Percentiles rank a stretch among this genome's conserved stretches.
Evolutionary conservation across 768 basidiomycete genomes (phyloP).

Genomic region (Mycena pura): DNA sequence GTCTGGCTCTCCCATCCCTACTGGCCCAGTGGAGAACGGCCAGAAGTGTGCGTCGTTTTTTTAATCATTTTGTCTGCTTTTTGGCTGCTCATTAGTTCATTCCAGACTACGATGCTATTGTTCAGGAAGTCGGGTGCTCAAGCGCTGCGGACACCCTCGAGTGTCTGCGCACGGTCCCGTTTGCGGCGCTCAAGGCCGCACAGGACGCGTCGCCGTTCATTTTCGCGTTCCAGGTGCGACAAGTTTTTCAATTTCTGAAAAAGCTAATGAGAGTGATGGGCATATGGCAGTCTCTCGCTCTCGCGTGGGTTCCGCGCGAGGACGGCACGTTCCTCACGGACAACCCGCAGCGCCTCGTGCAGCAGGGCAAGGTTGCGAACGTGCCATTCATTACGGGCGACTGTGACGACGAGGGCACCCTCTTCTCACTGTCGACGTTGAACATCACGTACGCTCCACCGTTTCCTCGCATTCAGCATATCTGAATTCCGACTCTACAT

Average conservation of each 20-base stretch:
- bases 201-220: constrained; percentile 50
- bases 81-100: neutral
- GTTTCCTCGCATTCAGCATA: neutral
- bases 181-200: constrained; percentile 46
- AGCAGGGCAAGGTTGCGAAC: constrained; percentile 50
- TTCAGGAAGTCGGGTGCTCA: constrained; percentile 48
- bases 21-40: constrained; percentile 51
- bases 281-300: constrained; percentile 41
- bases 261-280: too few species aligned
- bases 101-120: constrained; percentile 50
- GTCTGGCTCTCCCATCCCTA: constrained; percentile 54
- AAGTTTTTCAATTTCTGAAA: neutral
- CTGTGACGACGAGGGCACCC: constrained; percentile 66
- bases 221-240: constrained; percentile 51
- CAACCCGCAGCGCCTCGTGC: constrained; percentile 48
- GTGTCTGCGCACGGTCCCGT: constrained; percentile 51
- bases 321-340: constrained; percentile 58
- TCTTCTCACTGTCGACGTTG: constrained; percentile 52
- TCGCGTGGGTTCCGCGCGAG: constrained; percentile 56
- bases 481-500: constrained; percentile 7
- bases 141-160: constrained; percentile 46
- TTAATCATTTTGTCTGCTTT: neutral
- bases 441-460: constrained; percentile 53
- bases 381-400: constrained; percentile 61
- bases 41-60: constrained; percentile 41